Base-by-base conservation (phyloP, 2,329 filamentous ascomycete species). In the Ophiosphaerella herpotricha region DNA sequence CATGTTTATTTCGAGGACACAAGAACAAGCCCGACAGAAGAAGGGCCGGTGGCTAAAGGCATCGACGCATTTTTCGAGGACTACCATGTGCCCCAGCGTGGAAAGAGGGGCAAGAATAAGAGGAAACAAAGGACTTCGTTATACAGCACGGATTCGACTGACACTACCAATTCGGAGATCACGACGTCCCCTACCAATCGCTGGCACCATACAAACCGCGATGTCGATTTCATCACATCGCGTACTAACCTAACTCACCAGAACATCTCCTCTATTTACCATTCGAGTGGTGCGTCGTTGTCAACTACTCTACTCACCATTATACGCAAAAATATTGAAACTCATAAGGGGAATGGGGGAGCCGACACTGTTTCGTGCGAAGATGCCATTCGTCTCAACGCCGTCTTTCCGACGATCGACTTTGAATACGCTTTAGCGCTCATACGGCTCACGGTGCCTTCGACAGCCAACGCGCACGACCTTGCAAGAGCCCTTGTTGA, bases 41-140 rank as follows among this genome's bases (percentile, higher is more conserved):
- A 72, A 31, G 71, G 75, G 14, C 48, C 60, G 4, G 64, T 76
- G 5, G 68, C 77, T 1, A 93, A 89, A 67, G 90, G 91, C 0
- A 78, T 97, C n/a, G 91, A 97, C 50, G 91, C 84, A 0, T 96
- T 96, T 67, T 85, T 84, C 18, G 80, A 84, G 34, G 80, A 80
- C 0, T 80, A 84, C 13, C 74, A 79, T 13, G 70, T 74, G 1
- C 69, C 70, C 1, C 64, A 67, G 6, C 67, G 68, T 12, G 70
- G 73, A 43, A 71, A 74, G 64, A 75, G 77, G 51, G 70, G 74
- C 16, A 79, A 77, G 54, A 69, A 69, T 7, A 83, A 77, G 56
- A 65, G 55, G 47, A 74, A 72, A 43, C 52, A 75, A 57, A 70
- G 54, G 26, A 7, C 55, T 1, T 46, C 54, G 8, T 45, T 68